Evolutionary conservation across 192 early-diverging fungal genomes (phyloP).

Genomic region (Coemansia aciculifera): DNA sequence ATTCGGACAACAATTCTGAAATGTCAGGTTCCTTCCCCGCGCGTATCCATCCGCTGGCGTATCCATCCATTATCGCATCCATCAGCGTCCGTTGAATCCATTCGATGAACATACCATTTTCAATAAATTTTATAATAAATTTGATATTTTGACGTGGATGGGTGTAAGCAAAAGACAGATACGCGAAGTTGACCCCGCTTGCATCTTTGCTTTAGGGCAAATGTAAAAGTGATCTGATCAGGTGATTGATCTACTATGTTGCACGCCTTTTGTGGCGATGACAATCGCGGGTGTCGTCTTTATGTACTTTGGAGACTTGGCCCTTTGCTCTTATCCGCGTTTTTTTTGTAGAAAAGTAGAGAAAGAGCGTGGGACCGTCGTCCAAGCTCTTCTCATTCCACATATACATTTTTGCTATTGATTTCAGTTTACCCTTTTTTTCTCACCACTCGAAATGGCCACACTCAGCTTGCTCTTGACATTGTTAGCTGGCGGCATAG

Average conservation of each 20-base stretch:
- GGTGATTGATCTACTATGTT: not conserved
- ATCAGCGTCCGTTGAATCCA: conserved; percentile 7
- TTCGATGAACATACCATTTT: not conserved
- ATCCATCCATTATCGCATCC: conserved; percentile 8
- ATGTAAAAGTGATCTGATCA: not conserved
- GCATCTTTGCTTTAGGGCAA: conserved; percentile 1
- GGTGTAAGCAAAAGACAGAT: conserved; percentile 7
- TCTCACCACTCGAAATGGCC: not conserved
- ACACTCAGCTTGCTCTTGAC: conserved; percentile 11
- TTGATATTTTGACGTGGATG: conserved; percentile 5
- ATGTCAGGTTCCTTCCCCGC: not conserved
- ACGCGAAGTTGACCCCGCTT: not conserved
- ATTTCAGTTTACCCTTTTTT: too few relatives aligned
- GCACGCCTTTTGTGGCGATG: not conserved
- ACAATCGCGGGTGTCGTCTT: not conserved
- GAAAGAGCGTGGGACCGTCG: not conserved
- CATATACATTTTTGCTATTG: conserved; percentile 2
- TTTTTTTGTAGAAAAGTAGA: not conserved
- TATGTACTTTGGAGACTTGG: not conserved
- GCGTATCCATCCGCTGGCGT: conserved; percentile 4
- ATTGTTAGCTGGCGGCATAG: conserved; percentile 10
- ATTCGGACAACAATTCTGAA: not conserved
- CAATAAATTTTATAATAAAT: conserved; percentile 6
- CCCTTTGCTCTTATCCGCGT: too few relatives aligned
- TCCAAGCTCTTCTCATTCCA: not conserved